phyloP scores from a whole-genome alignment of 257 asterid species.

The Cruciata laevipes region DNA sequence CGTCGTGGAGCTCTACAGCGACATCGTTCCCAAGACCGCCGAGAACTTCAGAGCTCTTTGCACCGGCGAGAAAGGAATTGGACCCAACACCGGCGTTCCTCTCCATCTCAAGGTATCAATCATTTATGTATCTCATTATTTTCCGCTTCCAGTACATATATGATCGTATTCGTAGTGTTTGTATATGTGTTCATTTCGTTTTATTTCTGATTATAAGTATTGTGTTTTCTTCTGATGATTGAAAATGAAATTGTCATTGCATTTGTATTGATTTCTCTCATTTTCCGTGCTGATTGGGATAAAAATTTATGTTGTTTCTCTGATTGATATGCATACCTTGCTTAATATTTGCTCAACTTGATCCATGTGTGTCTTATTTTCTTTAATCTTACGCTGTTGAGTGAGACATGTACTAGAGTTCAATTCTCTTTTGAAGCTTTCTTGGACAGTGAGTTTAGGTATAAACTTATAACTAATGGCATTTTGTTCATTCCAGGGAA shows the following conservation, averaged over 20 bases:
- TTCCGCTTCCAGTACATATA: not conserved
- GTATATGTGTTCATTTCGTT: not conserved
- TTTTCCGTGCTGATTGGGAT: no score
- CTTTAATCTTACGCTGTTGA: no score
- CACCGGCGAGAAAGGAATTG: constrained; percentile 96
- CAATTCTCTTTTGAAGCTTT: not conserved
- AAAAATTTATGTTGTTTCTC: not conserved
- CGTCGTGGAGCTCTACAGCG: constrained; percentile 64
- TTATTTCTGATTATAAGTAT: no score
- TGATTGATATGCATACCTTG: not conserved
- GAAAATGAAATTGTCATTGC: not conserved
- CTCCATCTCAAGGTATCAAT: constrained; percentile 76
- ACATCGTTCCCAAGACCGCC: constrained; percentile 83
- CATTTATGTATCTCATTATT: not conserved
- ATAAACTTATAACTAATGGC: not conserved
- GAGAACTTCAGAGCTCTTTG: constrained; percentile 97
- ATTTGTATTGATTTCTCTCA: not conserved
- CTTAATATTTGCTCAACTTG: no score
- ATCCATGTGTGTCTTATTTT: no score
- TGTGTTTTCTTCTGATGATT: not conserved
- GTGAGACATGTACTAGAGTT: not conserved
- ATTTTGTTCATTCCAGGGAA: constrained; percentile 44
- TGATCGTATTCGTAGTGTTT: not conserved
- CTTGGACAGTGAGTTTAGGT: not conserved
- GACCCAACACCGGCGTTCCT: constrained; percentile 69